These are phyloP conservation scores for Chlorella sp. DNA, from an alignment of 139 green algal species.

Conservation along the genomic window DNA sequence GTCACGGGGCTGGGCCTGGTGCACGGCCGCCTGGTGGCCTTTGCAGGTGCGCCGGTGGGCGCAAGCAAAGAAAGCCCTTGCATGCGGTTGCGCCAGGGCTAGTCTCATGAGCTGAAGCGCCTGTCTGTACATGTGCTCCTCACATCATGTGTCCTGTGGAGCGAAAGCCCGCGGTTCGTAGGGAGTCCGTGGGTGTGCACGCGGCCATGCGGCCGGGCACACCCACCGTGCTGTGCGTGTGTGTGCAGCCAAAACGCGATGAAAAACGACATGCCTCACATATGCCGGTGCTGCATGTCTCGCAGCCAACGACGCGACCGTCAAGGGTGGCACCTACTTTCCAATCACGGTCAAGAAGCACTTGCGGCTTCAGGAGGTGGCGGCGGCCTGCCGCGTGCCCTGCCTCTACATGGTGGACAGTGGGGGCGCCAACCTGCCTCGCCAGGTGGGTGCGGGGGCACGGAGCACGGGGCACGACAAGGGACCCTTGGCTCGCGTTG, in stretches of 20 bases:
- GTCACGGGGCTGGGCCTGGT: conserved; percentile 87
- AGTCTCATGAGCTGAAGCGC: no score
- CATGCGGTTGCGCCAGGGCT: no score
- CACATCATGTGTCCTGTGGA: no score
- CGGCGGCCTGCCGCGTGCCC: conserved; percentile 72
- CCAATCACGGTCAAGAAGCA: conserved; percentile 93
- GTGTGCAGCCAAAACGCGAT: background rate
- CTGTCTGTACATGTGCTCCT: no score
- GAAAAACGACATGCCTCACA: background rate
- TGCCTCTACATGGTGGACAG: conserved; percentile 93
- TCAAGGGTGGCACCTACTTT: conserved; percentile 93
- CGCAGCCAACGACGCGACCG: conserved; percentile 86
- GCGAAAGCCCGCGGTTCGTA: no score
- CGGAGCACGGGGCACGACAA: no score
- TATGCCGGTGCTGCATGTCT: background rate
- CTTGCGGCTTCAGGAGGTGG: conserved; percentile 86
- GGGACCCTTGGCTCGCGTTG: no score
- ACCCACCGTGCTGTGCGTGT: background rate
- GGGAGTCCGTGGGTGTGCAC: no score
- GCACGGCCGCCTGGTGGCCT: conserved; percentile 62
- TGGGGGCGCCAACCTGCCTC: conserved; percentile 86
- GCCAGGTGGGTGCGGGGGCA: conserved; percentile 63
- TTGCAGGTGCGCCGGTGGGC: no score
- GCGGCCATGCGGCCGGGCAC: background rate
- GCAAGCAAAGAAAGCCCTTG: no score